A percentile compares a stretch with the other conserved stretches of the same genome.
Evolutionary conservation across 2,329 filamentous ascomycete genomes (phyloP).

Genomic region (Trichoderma oligosporum): DNA sequence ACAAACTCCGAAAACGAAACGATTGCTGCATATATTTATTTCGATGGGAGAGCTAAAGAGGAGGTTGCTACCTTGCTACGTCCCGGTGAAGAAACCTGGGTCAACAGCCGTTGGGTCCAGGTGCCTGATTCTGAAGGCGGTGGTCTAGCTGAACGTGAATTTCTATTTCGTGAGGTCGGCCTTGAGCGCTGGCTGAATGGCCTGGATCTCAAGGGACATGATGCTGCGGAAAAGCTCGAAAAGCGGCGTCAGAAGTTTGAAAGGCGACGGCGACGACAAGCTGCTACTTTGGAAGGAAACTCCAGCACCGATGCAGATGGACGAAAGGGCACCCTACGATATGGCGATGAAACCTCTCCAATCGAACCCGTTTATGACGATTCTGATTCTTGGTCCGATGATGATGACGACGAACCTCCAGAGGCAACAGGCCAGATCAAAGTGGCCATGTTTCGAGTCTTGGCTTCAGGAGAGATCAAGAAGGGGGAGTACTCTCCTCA

Average conservation of each 20-base stretch:
- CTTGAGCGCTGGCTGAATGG: slow-evolving; percentile 96
- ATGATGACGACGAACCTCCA: slow-evolving; percentile 85
- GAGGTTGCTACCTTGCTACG: slow-evolving; percentile 92
- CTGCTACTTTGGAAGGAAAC: slow-evolving; percentile 40
- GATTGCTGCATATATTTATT: slow-evolving; percentile 98
- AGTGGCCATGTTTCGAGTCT: slow-evolving; percentile 89
- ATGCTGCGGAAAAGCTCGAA: slow-evolving; percentile 85
- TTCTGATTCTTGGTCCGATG: slow-evolving; percentile 71
- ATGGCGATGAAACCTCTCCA: slow-evolving; percentile 73
- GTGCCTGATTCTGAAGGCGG: slow-evolving; percentile 87
- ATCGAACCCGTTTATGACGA: slow-evolving; percentile 66
- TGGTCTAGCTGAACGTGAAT: slow-evolving; percentile 91
- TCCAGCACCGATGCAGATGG: slow-evolving; percentile 35
- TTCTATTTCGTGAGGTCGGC: slow-evolving; percentile 94
- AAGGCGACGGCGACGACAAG: slow-evolving; percentile 62
- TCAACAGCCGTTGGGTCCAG: slow-evolving; percentile 97
- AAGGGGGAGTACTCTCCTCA: slow-evolving; percentile 97
- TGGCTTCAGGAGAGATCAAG: slow-evolving; percentile 95
- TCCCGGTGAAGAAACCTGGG: slow-evolving; percentile 96
- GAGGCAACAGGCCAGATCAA: slow-evolving; percentile 98
- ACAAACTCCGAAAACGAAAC: slow-evolving; percentile 94
- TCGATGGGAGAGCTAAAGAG: slow-evolving; percentile 90
- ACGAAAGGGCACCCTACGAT: slow-evolving; percentile 63
- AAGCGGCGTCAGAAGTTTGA: slow-evolving; percentile 79
- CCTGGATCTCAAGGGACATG: slow-evolving; percentile 87